Conservation (phyloP, 108 stramenopile species). For the Cyclotella distinguenda region DNA sequence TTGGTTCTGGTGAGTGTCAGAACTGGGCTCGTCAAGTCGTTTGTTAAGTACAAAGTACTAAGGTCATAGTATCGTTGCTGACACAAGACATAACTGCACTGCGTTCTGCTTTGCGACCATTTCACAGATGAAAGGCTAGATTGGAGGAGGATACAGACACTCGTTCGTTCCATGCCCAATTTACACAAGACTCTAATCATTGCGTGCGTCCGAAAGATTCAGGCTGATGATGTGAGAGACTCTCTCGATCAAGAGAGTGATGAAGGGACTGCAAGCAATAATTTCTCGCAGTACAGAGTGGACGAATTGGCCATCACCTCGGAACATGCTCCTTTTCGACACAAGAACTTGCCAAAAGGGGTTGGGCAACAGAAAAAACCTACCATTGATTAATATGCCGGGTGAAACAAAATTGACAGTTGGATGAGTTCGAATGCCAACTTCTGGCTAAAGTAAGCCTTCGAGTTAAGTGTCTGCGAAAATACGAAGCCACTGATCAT, state of each 20-base stretch:
- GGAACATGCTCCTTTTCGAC: conserved; percentile 89
- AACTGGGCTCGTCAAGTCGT: too few relatives aligned
- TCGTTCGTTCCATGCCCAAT: conserved; percentile 78
- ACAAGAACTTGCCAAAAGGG: conserved; percentile 51
- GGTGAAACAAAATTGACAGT: too few relatives aligned
- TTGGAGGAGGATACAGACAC: conserved; percentile 77
- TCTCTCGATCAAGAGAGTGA: conserved; percentile 11
- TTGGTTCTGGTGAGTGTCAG: conserved; percentile 27
- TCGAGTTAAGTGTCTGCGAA: not conserved
- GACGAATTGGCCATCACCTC: conserved; percentile 82
- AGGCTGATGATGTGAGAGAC: conserved; percentile 1
- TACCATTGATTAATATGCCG: too few relatives aligned
- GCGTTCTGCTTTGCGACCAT: not conserved
- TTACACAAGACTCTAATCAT: conserved; percentile 85
- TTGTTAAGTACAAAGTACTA: not conserved
- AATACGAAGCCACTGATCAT: not conserved
- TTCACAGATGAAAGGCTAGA: conserved; percentile 58
- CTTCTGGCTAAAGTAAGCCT: too few relatives aligned
- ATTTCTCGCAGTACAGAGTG: conserved; percentile 30
- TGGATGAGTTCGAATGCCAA: too few relatives aligned
- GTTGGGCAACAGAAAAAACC: conserved; percentile 67
- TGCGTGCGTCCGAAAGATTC: conserved; percentile 33
- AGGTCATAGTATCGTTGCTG: not conserved
- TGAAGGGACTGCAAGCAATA: not conserved
- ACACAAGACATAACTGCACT: not conserved